These are phyloP conservation scores for Nicotiana knightiana DNA, from an alignment of 257 asterid genomes.

Conservation along the genomic window DNA sequence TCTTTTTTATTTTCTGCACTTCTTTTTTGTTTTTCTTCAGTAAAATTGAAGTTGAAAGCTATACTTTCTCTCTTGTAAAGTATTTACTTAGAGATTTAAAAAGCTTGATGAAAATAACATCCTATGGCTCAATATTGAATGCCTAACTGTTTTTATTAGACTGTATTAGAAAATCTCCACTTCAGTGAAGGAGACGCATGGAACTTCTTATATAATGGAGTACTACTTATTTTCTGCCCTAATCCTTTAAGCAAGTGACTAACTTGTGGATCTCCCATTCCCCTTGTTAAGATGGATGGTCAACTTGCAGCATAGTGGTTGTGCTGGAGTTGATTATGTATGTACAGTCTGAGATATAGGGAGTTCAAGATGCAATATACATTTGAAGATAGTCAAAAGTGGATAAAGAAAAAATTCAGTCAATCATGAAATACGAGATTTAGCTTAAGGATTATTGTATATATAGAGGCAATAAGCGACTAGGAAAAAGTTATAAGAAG, in stretches of 20 bases:
- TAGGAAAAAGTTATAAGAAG: background rate
- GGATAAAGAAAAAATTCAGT: background rate
- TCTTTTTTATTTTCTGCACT: background rate
- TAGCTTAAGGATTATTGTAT: background rate
- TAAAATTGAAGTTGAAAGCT: background rate
- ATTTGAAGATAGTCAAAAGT: background rate
- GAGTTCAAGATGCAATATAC: background rate
- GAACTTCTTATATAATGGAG: background rate
- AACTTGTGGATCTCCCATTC: background rate
- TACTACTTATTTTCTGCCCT: background rate
- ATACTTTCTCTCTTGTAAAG: background rate
- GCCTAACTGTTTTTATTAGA: background rate
- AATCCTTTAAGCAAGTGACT: background rate
- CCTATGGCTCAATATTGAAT: background rate
- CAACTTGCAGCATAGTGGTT: background rate
- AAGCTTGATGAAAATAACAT: background rate
- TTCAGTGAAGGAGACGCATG: background rate
- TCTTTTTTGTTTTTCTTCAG: background rate
- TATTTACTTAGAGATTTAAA: background rate
- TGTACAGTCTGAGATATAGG: background rate
- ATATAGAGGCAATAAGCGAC: background rate
- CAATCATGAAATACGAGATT: background rate
- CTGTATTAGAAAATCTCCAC: background rate
- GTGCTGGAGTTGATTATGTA: background rate
- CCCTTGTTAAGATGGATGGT: background rate